phyloP scores from a whole-genome alignment of 1,139 yeast species.

The Arxiozyma bovina region DNA sequence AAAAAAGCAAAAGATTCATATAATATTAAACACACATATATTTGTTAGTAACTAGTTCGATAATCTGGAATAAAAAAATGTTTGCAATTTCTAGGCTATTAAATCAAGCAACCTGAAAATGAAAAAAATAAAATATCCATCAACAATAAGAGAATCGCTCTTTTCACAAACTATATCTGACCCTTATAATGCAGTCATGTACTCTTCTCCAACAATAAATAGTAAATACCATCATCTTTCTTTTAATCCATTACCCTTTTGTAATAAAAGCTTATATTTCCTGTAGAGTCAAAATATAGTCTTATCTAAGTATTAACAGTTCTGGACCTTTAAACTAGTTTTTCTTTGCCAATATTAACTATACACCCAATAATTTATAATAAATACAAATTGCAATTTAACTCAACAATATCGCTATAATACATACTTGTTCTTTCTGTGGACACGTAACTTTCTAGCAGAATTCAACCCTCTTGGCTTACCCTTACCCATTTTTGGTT shows the following conservation, averaged over 20 bases:
- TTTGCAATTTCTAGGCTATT: neutral
- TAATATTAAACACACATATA: too few species aligned
- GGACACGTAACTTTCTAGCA: conserved; percentile 99
- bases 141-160: too few species aligned
- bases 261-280: too few species aligned
- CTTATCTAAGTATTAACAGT: neutral
- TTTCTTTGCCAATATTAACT: neutral
- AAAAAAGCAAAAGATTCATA: neutral
- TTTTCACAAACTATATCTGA: too few species aligned
- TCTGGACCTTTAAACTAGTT: neutral
- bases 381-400: neutral
- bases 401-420: neutral
- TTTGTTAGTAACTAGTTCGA: neutral
- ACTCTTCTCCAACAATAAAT: too few species aligned
- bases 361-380: neutral
- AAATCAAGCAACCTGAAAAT: too few species aligned
- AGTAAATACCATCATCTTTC: too few species aligned
- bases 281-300: too few species aligned
- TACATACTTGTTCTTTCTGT: conserved; percentile 83
- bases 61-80: too few species aligned
- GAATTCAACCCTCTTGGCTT: conserved; percentile 75
- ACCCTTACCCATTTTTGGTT: conserved; percentile 36
- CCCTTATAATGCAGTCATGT: too few species aligned
- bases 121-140: neutral
- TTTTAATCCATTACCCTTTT: too few species aligned